phyloP scores from a whole-genome alignment of 106 monocot genomes.

The Allium cepa region DNA sequence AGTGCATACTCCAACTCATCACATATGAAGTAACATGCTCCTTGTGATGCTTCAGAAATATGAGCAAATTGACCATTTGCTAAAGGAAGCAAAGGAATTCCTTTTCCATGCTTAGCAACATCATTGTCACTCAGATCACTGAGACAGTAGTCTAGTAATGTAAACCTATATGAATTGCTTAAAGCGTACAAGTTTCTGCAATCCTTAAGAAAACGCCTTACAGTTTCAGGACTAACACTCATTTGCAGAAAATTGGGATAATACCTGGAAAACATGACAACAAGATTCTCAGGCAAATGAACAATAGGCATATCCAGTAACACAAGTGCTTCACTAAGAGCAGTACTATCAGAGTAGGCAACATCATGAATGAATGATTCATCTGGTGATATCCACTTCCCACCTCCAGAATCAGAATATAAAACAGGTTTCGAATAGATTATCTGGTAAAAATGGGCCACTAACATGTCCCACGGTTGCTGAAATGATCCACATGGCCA shows the following conservation, averaged over 20 bases:
- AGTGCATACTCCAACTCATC: conserved; percentile 67
- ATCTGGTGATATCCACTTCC: conserved; percentile 71
- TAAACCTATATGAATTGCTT: conserved; percentile 45
- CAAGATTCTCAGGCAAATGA: conserved; percentile 35
- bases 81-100: conserved; percentile 81
- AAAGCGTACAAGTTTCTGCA: conserved; percentile 23
- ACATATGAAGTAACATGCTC: conserved; percentile 50
- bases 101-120: conserved; percentile 48
- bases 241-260: conserved; percentile 26
- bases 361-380: conserved; percentile 76
- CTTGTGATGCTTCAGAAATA: conserved; percentile 35
- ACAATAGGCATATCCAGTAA: conserved; percentile 71
- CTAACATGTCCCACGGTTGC: conserved; percentile 78
- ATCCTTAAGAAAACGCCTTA: conserved; percentile 57
- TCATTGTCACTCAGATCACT: conserved; percentile 50
- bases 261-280: conserved; percentile 51
- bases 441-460: conserved; percentile 44
- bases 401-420: conserved; percentile 49
- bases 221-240: conserved; percentile 56
- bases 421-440: conserved; percentile 50
- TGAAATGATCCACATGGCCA: conserved; percentile 87
- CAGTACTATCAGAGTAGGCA: conserved; percentile 29
- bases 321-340: conserved; percentile 59
- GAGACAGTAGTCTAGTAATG: conserved; percentile 85
- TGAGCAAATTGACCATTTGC: conserved; percentile 73